phyloP scores from a whole-genome alignment of 2,329 filamentous ascomycete species.

The Calcarisporium arbuscula region DNA sequence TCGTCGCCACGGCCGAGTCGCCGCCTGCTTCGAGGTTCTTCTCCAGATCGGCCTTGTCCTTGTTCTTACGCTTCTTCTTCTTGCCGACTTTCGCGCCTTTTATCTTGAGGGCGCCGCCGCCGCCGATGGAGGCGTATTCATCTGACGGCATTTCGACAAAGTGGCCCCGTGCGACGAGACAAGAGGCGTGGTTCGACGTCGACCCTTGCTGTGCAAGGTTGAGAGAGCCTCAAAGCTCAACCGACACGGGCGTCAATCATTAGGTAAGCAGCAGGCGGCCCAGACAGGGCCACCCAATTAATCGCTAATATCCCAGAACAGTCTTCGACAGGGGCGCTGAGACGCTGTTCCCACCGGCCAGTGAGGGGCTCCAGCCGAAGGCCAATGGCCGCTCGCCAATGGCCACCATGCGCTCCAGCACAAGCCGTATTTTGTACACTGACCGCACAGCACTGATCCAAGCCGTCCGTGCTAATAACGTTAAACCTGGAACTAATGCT shows the following conservation, averaged over 20 bases:
- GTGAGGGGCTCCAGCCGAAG: no score
- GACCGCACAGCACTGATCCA: no score
- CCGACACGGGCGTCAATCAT: conserved; percentile 6
- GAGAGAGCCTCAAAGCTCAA: no score
- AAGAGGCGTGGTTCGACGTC: neutral
- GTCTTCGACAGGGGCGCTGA: no score
- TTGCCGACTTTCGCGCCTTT: conserved; percentile 67
- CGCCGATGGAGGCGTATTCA: conserved; percentile 62
- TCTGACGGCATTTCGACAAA: conserved; percentile 58
- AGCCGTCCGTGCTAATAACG: no score
- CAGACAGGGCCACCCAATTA: neutral
- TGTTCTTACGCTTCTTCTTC: conserved; percentile 60
- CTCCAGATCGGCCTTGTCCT: conserved; percentile 39
- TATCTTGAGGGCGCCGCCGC: conserved; percentile 73
- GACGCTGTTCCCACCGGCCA: no score
- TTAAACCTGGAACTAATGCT: no score
- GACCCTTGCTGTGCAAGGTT: neutral
- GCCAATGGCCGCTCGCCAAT: no score
- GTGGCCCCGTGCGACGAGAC: no score
- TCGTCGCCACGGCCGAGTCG: conserved; percentile 14
- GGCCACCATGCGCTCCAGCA: no score
- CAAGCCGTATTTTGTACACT: no score
- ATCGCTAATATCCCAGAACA: no score
- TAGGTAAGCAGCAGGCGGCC: neutral
- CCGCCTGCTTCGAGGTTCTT: conserved; percentile 35